phyloP scores from a whole-genome alignment of 2,329 filamentous ascomycete species.

The Rasamsonia emersonii region DNA sequence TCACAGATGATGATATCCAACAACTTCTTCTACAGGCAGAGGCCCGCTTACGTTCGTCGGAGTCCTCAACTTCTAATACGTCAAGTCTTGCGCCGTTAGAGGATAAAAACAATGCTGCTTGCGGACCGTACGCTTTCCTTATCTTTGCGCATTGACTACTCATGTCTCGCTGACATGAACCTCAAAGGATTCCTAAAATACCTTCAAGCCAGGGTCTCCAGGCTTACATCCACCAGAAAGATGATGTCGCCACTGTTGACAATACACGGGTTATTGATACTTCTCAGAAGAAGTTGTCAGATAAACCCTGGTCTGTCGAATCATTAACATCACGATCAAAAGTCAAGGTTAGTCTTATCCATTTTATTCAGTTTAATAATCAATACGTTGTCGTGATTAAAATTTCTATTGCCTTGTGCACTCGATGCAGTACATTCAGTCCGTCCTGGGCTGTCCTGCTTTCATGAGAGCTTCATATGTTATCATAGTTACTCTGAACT shows the following conservation, averaged over 20 bases:
- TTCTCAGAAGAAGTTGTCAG: conserved; percentile 39
- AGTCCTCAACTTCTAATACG: conserved; percentile 7
- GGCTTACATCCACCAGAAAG: conserved; percentile 46
- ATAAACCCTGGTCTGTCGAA: conserved; percentile 45
- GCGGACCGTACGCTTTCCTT: neutral
- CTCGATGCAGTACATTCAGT: conserved; percentile 65
- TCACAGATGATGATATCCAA: conserved; percentile 57
- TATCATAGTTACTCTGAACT: conserved; percentile 68
- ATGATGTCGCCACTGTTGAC: conserved; percentile 47
- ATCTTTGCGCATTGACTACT: neutral
- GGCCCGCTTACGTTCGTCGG: conserved; percentile 39
- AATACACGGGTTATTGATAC: conserved; percentile 41
- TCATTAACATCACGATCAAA: conserved; percentile 24
- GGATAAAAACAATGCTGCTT: conserved; percentile 2
- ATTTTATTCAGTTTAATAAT: conserved; percentile 5
- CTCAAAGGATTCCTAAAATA: conserved; percentile 43
- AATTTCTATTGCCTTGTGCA: conserved; percentile 54
- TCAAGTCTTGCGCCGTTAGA: too few species aligned
- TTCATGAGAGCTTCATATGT: conserved; percentile 55
- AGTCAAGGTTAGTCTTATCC: conserved; percentile 25
- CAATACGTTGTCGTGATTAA: conserved; percentile 58
- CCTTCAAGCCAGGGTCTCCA: conserved; percentile 39
- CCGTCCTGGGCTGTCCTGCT: conserved; percentile 73
- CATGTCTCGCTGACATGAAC: conserved; percentile 7
- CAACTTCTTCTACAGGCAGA: conserved; percentile 57